phyloP scores from a whole-genome alignment of 2,329 filamentous ascomycete species.

The Alternaria alternata region DNA sequence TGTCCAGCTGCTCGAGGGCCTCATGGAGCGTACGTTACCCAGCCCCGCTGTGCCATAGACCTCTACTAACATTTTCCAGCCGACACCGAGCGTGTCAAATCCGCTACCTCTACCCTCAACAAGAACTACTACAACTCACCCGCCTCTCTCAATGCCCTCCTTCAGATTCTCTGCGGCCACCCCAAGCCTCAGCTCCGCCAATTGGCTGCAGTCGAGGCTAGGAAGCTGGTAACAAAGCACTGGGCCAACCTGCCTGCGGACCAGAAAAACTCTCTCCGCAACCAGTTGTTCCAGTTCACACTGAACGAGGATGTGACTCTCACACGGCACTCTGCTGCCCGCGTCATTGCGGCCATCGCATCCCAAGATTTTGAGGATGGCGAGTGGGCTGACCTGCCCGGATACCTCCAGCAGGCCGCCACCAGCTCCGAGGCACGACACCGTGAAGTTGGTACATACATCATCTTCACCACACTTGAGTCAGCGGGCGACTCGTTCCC shows the following conservation, averaged over 20 bases:
- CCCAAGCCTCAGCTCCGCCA: conserved; percentile 77
- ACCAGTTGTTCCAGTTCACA: conserved; percentile 83
- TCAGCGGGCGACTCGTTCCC: conserved; percentile 84
- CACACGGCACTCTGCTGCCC: conserved; percentile 84
- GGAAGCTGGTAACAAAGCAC: conserved; percentile 83
- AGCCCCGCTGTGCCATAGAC: conserved; percentile 1
- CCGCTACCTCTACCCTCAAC: conserved; percentile 87
- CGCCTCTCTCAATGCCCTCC: conserved; percentile 81
- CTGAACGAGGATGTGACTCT: conserved; percentile 79
- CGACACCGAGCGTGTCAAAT: conserved; percentile 78
- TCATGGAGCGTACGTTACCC: conserved; percentile 78
- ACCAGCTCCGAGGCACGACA: conserved; percentile 77
- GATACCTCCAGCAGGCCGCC: conserved; percentile 79
- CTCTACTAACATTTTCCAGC: conserved; percentile 64
- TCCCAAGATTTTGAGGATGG: conserved; percentile 86
- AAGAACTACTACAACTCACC: conserved; percentile 92
- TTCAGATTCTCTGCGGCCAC: conserved; percentile 87
- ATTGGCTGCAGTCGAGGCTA: conserved; percentile 88
- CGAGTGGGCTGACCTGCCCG: conserved; percentile 83
- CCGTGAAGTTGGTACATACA: conserved; percentile 90
- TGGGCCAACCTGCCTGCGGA: conserved; percentile 77
- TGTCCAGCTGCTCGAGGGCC: conserved; percentile 83
- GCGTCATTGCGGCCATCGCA: conserved; percentile 86
- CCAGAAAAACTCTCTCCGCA: conserved; percentile 81
- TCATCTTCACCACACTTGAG: conserved; percentile 91